phyloP scores from a whole-genome alignment of 176 grass and related monocot species.

The Carex cristatella region DNA sequence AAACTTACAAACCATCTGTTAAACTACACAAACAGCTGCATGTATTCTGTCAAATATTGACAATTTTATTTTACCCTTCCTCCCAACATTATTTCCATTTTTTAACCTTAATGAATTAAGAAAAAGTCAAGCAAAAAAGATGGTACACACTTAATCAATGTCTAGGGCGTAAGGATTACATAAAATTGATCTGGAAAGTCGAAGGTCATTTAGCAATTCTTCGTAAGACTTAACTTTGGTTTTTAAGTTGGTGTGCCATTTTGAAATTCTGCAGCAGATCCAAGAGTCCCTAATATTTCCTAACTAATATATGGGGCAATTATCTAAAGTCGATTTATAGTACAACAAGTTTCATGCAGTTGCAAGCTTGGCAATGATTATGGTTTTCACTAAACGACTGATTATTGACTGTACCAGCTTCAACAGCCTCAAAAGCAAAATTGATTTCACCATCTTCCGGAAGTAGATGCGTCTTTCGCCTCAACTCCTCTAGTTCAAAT shows the following conservation, averaged over 20 bases:
- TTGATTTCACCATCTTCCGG: conserved; percentile 50
- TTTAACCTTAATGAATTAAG: not conserved
- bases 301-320: not conserved
- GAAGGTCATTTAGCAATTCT: not conserved
- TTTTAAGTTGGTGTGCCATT: not conserved
- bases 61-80: not conserved
- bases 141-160: not conserved
- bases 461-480: conserved; percentile 50
- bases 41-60: not conserved
- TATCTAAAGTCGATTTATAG: not conserved
- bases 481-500: conserved; percentile 62
- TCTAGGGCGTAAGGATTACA: not conserved
- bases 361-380: not conserved
- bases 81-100: not conserved
- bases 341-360: not conserved
- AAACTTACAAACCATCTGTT: not conserved
- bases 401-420: conserved; percentile 48
- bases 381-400: not conserved
- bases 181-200: not conserved
- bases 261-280: not conserved
- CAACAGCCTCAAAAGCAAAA: conserved; percentile 67
- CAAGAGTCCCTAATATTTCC: not conserved
- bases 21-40: not conserved
- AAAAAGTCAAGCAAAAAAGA: not conserved
- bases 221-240: not conserved